phyloP scores from a whole-genome alignment of 2,329 filamentous ascomycete genomes.

The Pseudogymnoascus sp. region DNA sequence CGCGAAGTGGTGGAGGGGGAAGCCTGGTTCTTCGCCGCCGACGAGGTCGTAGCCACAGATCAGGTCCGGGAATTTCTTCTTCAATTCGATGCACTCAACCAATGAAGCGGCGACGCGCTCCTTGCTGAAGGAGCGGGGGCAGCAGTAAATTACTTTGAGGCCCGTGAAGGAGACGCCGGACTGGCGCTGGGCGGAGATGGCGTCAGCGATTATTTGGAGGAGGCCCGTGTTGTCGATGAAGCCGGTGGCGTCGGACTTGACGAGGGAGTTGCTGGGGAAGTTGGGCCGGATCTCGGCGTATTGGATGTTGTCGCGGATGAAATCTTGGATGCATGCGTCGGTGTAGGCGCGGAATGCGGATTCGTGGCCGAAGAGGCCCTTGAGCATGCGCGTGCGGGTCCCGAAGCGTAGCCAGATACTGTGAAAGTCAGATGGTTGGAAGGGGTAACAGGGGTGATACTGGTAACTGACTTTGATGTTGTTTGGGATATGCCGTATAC shows the following conservation, averaged over 20 bases:
- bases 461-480: conserved; percentile 42
- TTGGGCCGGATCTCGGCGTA: conserved; percentile 67
- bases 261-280: conserved; percentile 60
- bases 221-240: conserved; percentile 51
- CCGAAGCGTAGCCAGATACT: conserved; percentile 58
- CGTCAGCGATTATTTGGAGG: conserved; percentile 52
- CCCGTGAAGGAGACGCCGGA: conserved; percentile 47
- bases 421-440: conserved; percentile 15
- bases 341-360: conserved; percentile 57
- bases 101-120: conserved; percentile 45
- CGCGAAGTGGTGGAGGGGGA: conserved; percentile 50
- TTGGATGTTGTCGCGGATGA: conserved; percentile 59
- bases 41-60: conserved; percentile 67
- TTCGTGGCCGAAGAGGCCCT: conserved; percentile 63
- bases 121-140: conserved; percentile 52
- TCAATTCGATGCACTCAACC: conserved; percentile 55
- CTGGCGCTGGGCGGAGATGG: conserved; percentile 38
- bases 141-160: conserved; percentile 66
- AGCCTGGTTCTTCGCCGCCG: conserved; percentile 54
- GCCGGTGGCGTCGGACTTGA: conserved; percentile 45
- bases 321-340: conserved; percentile 49
- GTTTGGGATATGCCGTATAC: conserved; percentile 45
- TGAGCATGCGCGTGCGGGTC: conserved; percentile 63
- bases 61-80: conserved; percentile 47
- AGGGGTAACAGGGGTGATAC: not conserved